These are phyloP conservation scores for Phytophthora litchii DNA, from an alignment of 352 stramenopile species.

Conservation along the genomic window DNA sequence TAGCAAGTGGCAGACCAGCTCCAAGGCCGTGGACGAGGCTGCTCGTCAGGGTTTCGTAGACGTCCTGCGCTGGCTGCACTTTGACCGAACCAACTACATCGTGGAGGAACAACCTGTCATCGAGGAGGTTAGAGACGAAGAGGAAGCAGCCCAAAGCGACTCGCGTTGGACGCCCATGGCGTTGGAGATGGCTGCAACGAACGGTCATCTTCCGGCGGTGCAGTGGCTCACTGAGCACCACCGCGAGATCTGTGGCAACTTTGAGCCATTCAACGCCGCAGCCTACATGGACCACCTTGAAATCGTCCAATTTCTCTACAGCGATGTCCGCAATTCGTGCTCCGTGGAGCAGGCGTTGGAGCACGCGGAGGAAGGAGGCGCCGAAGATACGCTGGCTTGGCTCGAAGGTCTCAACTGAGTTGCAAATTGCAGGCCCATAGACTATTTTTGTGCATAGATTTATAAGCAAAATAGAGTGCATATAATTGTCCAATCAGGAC, in stretches of 20 bases:
- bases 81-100: conserved; percentile 26
- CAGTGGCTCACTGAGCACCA: conserved; percentile 69
- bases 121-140: conserved; percentile 18
- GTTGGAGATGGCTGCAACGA: conserved; percentile 65
- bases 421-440: conserved; percentile 22
- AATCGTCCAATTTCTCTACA: conserved; percentile 57
- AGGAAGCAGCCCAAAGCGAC: conserved; percentile 13
- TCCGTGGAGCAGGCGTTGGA: conserved; percentile 60
- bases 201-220: conserved; percentile 60
- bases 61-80: conserved; percentile 63
- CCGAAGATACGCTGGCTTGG: conserved; percentile 65
- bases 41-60: conserved; percentile 55
- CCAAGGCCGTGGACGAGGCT: conserved; percentile 64
- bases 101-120: conserved; percentile 27
- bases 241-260: conserved; percentile 46
- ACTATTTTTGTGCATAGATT: conserved; percentile 27
- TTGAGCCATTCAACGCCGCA: conserved; percentile 68
- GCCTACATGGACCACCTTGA: conserved; percentile 79
- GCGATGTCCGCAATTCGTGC: conserved; percentile 49
- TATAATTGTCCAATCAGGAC: conserved; percentile 25
- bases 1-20: conserved; percentile 52
- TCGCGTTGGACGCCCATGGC: conserved; percentile 56
- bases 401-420: conserved; percentile 52
- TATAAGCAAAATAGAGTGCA: conserved; percentile 29
- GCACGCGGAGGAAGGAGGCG: conserved; percentile 67